phyloP scores from a whole-genome alignment of 1,284 basidiomycete species.

The Ganoderma resinaceum region DNA sequence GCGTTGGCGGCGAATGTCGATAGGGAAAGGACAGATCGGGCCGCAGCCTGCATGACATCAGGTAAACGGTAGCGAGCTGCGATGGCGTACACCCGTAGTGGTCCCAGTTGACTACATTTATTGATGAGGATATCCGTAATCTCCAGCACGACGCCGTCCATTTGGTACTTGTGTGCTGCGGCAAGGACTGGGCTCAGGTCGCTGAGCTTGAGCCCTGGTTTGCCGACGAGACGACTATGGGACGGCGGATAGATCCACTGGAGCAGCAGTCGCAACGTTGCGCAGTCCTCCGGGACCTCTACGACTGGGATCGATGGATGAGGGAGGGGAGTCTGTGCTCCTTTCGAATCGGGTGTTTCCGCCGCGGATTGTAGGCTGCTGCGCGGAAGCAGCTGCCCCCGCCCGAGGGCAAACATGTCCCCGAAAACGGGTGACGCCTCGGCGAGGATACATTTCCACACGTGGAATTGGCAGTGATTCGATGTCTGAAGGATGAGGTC shows the following conservation, averaged over 20 bases:
- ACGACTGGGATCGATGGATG: not conserved
- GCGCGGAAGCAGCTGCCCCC: not conserved
- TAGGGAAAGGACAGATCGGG: not conserved
- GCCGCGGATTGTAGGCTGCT: not conserved
- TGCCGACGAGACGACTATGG: not conserved
- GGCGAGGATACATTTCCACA: conserved; percentile 17
- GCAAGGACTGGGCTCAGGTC: conserved; percentile 3
- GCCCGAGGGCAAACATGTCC: conserved; percentile 17
- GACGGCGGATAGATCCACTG: conserved; percentile 10
- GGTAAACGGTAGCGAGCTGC: not conserved
- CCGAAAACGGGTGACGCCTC: conserved; percentile 26
- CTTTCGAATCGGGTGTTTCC: not conserved
- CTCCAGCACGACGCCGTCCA: conserved; percentile 7
- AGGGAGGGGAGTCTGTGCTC: too few species aligned
- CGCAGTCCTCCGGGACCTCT: not conserved
- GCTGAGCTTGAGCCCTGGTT: not conserved
- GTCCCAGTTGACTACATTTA: not conserved
- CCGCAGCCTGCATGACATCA: conserved; percentile 4
- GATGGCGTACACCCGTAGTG: conserved; percentile 13
- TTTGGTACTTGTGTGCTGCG: conserved; percentile 13
- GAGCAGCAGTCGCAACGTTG: conserved; percentile 3
- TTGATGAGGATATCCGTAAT: not conserved
- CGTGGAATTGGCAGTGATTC: conserved; percentile 19
- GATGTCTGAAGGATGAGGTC: conserved; percentile 22
- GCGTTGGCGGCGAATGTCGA: not conserved